phyloP scores from a whole-genome alignment of 176 grass and related monocot genomes.

The Aegilops umbellulata region DNA sequence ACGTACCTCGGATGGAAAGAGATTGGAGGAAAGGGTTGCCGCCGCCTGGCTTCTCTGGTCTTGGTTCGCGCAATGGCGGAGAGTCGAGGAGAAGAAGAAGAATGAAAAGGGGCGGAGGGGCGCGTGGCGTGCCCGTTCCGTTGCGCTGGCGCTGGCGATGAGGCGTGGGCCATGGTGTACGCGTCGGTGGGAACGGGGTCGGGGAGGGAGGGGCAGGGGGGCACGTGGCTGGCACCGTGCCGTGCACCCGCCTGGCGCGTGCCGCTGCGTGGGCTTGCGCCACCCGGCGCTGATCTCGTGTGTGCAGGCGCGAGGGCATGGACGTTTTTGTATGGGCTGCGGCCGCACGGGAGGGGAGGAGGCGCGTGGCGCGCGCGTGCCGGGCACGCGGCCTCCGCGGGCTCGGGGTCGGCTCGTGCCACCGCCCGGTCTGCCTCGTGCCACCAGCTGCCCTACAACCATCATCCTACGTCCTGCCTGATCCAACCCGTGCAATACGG shows the following conservation, averaged over 20 bases:
- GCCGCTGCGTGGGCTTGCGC: slow-evolving; percentile 27
- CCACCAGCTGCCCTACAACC: neutral
- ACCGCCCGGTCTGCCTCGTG: neutral
- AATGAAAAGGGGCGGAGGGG: neutral
- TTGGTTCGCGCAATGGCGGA: neutral
- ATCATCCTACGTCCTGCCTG: too few species aligned
- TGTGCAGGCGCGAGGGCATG: neutral
- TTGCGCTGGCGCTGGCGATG: neutral
- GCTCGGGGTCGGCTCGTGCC: neutral
- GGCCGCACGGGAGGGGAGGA: neutral
- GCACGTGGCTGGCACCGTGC: slow-evolving; percentile 17
- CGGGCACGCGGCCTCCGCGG: neutral
- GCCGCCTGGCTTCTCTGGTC: neutral
- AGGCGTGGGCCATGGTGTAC: neutral
- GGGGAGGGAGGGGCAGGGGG: neutral
- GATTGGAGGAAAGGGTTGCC: neutral
- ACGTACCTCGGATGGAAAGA: neutral
- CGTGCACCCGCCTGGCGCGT: slow-evolving; percentile 8
- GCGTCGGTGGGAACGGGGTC: neutral
- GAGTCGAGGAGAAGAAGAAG: neutral
- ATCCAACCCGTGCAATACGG: too few species aligned
- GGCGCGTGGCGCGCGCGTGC: neutral
- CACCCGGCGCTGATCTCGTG: neutral
- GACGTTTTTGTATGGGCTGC: neutral
- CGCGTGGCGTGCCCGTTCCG: slow-evolving; percentile 27